Conservation (phyloP, 1,139 yeast genomes). For the Blastobotrys proliferans region DNA sequence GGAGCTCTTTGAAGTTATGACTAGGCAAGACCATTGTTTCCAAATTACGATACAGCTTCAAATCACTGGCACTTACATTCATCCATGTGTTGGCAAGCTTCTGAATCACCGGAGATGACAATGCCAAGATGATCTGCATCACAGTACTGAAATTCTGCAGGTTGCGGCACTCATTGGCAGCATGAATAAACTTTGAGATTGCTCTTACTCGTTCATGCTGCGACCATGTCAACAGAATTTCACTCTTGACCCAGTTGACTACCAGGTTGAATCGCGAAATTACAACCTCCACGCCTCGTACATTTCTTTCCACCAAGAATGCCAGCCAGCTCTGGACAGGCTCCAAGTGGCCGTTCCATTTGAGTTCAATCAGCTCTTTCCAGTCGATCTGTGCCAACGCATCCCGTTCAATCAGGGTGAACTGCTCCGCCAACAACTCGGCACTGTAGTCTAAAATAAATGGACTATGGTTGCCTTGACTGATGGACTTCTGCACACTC, state of each 20-base stretch:
- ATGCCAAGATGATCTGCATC: constrained; percentile 81
- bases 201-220: constrained; percentile 59
- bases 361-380: constrained; percentile 78
- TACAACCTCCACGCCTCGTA: constrained; percentile 74
- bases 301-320: constrained; percentile 57
- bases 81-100: constrained; percentile 73
- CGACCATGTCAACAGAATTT: constrained; percentile 64
- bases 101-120: constrained; percentile 67
- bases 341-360: constrained; percentile 53
- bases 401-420: constrained; percentile 83
- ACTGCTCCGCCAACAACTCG: constrained; percentile 62
- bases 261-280: constrained; percentile 82
- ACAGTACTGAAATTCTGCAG: constrained; percentile 81
- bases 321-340: constrained; percentile 88
- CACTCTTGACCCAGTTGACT: constrained; percentile 88
- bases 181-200: constrained; percentile 74
- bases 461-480: constrained; percentile 55
- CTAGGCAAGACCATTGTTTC: constrained; percentile 53
- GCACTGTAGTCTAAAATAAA: constrained; percentile 73
- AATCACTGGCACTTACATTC: constrained; percentile 47
- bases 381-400: constrained; percentile 83
- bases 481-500: constrained; percentile 1
- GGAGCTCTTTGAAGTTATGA: constrained; percentile 61
- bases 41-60: constrained; percentile 38
- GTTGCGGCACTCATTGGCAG: constrained; percentile 68